phyloP scores from a whole-genome alignment of 495 filamentous ascomycete genomes.

The Talaromyces borbonicus region DNA sequence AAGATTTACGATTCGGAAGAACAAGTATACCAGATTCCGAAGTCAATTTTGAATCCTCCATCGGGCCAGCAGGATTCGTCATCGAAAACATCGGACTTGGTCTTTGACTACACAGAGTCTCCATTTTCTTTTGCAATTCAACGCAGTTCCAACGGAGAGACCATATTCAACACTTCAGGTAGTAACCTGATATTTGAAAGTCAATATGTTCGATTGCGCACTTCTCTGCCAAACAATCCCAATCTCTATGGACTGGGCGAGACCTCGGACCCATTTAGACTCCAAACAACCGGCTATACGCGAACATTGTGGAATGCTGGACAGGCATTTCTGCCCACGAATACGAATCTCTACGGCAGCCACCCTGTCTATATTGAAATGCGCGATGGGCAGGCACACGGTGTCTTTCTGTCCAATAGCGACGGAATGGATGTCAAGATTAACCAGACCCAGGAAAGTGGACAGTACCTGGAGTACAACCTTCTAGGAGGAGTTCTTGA shows the following conservation, averaged over 20 bases:
- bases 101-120: slow-evolving; percentile 40
- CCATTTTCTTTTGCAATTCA: slow-evolving; percentile 41
- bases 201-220: slow-evolving; percentile 45
- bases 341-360: slow-evolving; percentile 40
- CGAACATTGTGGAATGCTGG: slow-evolving; percentile 37
- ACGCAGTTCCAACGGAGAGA: slow-evolving; percentile 36
- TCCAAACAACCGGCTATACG: slow-evolving; percentile 37
- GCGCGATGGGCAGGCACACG: slow-evolving; percentile 27
- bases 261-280: slow-evolving; percentile 36
- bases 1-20: slow-evolving; percentile 70
- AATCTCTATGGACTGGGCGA: slow-evolving; percentile 49
- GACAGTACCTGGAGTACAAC: slow-evolving; percentile 58
- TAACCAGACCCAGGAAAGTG: slow-evolving; percentile 20
- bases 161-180: slow-evolving; percentile 38
- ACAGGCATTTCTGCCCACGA: slow-evolving; percentile 7
- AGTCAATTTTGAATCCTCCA: slow-evolving; percentile 64
- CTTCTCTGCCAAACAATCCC: slow-evolving; percentile 38
- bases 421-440: slow-evolving; percentile 63
- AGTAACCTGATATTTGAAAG: slow-evolving; percentile 40
- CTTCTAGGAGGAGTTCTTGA: slow-evolving; percentile 46
- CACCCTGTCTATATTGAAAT: slow-evolving; percentile 48
- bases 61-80: background rate
- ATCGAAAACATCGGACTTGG: slow-evolving; percentile 21
- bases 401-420: slow-evolving; percentile 44
- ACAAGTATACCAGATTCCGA: slow-evolving; percentile 68